Conservation (phyloP, 1,139 yeast species). For the Debaryomyces fabryi region DNA sequence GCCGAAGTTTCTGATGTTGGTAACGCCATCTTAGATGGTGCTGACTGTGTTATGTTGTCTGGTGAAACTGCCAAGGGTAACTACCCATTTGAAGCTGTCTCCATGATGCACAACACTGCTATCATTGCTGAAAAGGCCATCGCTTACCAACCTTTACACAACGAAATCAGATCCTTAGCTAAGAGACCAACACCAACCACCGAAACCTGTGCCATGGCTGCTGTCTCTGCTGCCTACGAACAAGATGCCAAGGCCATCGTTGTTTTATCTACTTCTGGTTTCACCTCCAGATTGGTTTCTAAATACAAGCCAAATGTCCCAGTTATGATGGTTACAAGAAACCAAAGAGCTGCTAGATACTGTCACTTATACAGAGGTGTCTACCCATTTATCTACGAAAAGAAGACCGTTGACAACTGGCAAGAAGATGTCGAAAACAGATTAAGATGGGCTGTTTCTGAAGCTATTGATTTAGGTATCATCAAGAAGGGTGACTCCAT, state of each 20-base stretch:
- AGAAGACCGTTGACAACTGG: constrained; percentile 80
- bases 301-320: constrained; percentile 98
- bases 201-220: constrained; percentile 97
- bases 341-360: constrained; percentile 88
- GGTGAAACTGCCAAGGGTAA: constrained; percentile 99
- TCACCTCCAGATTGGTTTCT: constrained; percentile 93
- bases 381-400: constrained; percentile 86
- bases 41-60: constrained; percentile 99
- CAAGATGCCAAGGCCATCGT: constrained; percentile 96
- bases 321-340: constrained; percentile 97
- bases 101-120: constrained; percentile 98
- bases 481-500: constrained; percentile 85
- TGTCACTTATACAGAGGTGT: constrained; percentile 98
- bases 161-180: constrained; percentile 86
- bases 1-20: constrained; percentile 99
- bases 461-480: constrained; percentile 87
- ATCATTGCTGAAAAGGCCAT: constrained; percentile 96
- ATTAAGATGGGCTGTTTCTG: constrained; percentile 90
- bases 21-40: constrained; percentile 98
- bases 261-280: constrained; percentile 92
- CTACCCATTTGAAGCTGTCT: constrained; percentile 96
- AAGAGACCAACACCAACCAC: constrained; percentile 89
- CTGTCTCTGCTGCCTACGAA: constrained; percentile 95
- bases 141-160: constrained; percentile 84
- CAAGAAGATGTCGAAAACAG: constrained; percentile 95